These are phyloP conservation scores for Begonia loranthoides DNA, from an alignment of 306 rosid genomes.

Conservation along the genomic window DNA sequence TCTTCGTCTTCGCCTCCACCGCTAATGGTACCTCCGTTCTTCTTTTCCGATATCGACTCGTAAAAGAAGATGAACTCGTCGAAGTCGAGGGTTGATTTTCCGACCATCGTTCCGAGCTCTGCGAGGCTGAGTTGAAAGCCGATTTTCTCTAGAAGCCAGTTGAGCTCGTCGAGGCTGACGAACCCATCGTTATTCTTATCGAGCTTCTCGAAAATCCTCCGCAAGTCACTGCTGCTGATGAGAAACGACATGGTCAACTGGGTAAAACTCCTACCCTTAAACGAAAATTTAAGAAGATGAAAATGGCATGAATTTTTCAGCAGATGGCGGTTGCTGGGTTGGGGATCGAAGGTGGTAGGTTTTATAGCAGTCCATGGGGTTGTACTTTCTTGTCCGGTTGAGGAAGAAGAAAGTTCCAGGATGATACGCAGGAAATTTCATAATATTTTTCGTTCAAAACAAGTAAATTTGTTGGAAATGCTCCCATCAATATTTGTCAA, in stretches of 20 bases:
- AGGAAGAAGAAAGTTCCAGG: no score
- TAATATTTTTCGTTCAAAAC: no score
- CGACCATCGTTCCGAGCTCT: constrained; percentile 40
- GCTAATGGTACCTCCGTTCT: constrained; percentile 7
- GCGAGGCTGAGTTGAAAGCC: constrained; percentile 17
- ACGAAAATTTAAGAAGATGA: no score
- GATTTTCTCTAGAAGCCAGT: constrained; percentile 26
- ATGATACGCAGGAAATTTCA: no score
- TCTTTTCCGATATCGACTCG: constrained; percentile 29
- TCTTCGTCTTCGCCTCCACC: constrained; percentile 1
- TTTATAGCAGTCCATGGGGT: no score
- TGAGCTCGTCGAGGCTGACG: constrained; percentile 49
- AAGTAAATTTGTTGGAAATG: no score
- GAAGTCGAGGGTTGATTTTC: constrained; percentile 31
- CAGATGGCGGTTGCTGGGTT: no score
- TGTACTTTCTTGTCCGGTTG: no score
- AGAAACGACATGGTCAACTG: constrained; percentile 8
- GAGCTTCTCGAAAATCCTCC: constrained; percentile 48
- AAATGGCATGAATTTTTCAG: not conserved
- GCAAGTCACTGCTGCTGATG: constrained; percentile 35
- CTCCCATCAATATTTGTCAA: no score
- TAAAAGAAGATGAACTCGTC: constrained; percentile 51
- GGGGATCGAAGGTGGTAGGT: no score
- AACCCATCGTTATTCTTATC: constrained; percentile 52
- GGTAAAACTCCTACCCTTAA: no score